Percentiles rank a stretch among this genome's conserved stretches.
phyloP scores from a whole-genome alignment of 2,329 filamentous ascomycete genomes.

The Tympanopsis confertula region DNA sequence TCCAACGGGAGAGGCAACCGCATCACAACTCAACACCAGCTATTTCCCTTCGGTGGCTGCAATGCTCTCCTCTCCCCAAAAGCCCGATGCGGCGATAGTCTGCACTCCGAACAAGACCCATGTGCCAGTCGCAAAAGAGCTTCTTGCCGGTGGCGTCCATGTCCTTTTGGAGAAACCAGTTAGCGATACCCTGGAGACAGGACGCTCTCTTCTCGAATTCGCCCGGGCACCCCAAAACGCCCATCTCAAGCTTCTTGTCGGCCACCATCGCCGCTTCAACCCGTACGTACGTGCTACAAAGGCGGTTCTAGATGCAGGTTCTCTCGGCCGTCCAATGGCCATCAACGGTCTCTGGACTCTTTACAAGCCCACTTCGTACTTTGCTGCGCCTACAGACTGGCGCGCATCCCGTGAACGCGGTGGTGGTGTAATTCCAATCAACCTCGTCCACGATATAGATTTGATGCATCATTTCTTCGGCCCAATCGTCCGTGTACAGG shows the following conservation, averaged over 20 bases:
- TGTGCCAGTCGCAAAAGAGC: conserved; percentile 32
- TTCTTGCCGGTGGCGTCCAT: conserved; percentile 34
- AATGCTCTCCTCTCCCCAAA: conserved; percentile 24
- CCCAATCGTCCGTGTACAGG: conserved; percentile 35
- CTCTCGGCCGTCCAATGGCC: conserved; percentile 34
- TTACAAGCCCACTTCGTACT: conserved; percentile 38
- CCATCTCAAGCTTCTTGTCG: conserved; percentile 34
- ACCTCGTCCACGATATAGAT: conserved; percentile 50
- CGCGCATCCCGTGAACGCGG: conserved; percentile 12
- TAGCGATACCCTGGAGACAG: conserved; percentile 24
- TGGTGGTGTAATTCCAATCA: conserved; percentile 41
- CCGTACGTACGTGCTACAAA: conserved; percentile 38
- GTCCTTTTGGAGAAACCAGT: conserved; percentile 47
- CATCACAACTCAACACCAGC: conserved; percentile 18
- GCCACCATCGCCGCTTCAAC: conserved; percentile 49
- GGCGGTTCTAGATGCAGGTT: conserved; percentile 21
- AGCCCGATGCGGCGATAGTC: conserved; percentile 41
- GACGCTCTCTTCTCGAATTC: conserved; percentile 14
- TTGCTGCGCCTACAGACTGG: conserved; percentile 33
- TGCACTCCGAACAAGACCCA: conserved; percentile 50
- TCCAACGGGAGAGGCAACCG: conserved; percentile 2
- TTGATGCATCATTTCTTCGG: conserved; percentile 44
- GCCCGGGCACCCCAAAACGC: conserved; percentile 9
- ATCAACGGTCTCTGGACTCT: conserved; percentile 42
- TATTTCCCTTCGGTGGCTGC: conserved; percentile 25